Evolutionary conservation across 805 yeast species (phyloP).

Genomic region (Pichia exigua): DNA sequence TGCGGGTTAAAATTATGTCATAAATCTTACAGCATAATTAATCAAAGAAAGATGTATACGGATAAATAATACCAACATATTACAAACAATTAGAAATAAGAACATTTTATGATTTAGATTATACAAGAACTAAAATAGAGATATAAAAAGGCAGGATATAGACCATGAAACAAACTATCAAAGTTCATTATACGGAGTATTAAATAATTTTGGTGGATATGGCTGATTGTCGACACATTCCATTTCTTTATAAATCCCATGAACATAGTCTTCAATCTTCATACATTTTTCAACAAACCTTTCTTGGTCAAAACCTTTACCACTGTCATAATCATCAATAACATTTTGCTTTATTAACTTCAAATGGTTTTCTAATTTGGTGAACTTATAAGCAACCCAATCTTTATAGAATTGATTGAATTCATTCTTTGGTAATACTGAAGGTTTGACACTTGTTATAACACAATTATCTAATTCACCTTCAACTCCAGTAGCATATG

Average conservation of each 20-base stretch:
- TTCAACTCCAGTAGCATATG: constrained; percentile 23
- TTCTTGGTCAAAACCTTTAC: constrained; percentile 25
- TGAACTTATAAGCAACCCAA: constrained; percentile 28
- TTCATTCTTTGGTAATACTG: constrained; percentile 27
- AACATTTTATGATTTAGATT: too few species aligned
- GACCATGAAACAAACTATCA: background rate
- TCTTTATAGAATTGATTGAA: constrained; percentile 29
- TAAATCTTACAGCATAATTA: too few species aligned
- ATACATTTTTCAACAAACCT: constrained; percentile 22
- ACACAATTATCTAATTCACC: constrained; percentile 25
- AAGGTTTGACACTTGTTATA: constrained; percentile 26
- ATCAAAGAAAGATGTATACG: too few species aligned
- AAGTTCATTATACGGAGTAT: constrained; percentile 17
- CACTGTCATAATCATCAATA: constrained; percentile 12
- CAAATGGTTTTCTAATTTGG: constrained; percentile 23
- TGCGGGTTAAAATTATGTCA: background rate
- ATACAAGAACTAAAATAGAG: background rate
- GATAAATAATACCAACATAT: background rate
- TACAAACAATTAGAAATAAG: too few species aligned
- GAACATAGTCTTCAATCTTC: constrained; percentile 24
- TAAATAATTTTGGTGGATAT: constrained; percentile 22
- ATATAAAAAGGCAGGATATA: too few species aligned
- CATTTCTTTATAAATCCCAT: constrained; percentile 27
- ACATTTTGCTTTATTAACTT: constrained; percentile 16
- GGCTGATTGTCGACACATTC: constrained; percentile 24